Evolutionary conservation across 768 basidiomycete species (phyloP).

Genomic region (Lactarius sanguifluus): DNA sequence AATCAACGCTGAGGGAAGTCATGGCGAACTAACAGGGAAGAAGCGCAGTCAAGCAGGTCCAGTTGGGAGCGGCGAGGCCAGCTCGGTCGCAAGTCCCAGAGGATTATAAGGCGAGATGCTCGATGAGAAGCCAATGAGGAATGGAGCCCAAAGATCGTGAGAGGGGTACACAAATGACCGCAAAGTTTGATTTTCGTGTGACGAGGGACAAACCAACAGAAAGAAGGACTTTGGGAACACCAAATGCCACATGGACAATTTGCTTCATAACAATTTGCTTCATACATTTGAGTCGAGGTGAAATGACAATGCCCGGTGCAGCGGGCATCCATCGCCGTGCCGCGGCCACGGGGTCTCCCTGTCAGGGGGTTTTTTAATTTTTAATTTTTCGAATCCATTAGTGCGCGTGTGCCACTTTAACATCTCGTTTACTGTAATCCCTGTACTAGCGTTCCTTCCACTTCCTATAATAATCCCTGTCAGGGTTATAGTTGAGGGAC

Average conservation of each 20-base stretch:
- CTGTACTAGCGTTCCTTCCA: too few species aligned
- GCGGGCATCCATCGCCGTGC: slow-evolving; percentile 1
- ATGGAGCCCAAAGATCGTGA: neutral
- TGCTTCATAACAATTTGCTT: too few species aligned
- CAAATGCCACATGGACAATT: too few species aligned
- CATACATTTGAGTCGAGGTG: too few species aligned
- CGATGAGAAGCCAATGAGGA: neutral
- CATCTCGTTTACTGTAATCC: too few species aligned
- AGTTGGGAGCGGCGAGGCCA: neutral
- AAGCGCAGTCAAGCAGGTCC: neutral
- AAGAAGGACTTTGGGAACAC: too few species aligned
- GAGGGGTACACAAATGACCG: neutral
- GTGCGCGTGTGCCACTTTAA: too few species aligned
- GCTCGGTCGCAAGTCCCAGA: neutral
- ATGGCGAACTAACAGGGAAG: neutral
- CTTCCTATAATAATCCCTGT: too few species aligned
- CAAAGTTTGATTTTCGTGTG: neutral
- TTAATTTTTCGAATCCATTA: too few species aligned
- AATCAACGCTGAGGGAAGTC: neutral
- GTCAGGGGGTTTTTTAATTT: too few species aligned
- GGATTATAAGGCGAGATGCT: slow-evolving; percentile 14
- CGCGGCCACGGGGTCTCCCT: neutral
- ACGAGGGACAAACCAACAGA: neutral
- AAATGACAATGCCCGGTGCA: too few species aligned
- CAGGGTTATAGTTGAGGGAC: too few species aligned